Percentiles rank a stretch among this genome's conserved stretches.
Evolutionary conservation across 2,329 filamentous ascomycete genomes (phyloP).

Genomic region (Bipolaris oryzae): DNA sequence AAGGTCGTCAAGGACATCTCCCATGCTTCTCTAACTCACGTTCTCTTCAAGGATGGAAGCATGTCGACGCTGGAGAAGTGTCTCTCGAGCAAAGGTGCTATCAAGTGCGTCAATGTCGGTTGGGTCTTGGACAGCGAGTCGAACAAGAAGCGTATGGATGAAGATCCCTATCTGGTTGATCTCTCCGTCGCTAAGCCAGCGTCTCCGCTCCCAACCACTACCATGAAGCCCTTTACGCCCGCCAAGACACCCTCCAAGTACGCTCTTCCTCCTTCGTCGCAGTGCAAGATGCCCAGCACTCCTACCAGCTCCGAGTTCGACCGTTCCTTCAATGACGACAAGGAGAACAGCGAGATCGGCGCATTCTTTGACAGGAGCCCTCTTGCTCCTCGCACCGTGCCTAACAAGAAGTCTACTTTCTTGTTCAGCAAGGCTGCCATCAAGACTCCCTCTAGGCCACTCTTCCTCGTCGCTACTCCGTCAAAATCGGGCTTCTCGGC

Average conservation of each 20-base stretch:
- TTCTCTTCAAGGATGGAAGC: slow-evolving; percentile 87
- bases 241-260: slow-evolving; percentile 40
- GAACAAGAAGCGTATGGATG: slow-evolving; percentile 43
- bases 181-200: slow-evolving; percentile 30
- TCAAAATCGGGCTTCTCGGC: slow-evolving; percentile 25
- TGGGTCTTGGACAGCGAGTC: slow-evolving; percentile 75
- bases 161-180: slow-evolving; percentile 41
- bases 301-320: slow-evolving; percentile 40
- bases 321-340: slow-evolving; percentile 35
- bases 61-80: slow-evolving; percentile 83
- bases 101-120: slow-evolving; percentile 84
- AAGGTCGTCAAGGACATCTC: slow-evolving; percentile 71
- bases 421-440: slow-evolving; percentile 51
- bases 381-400: slow-evolving; percentile 49
- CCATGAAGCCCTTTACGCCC: slow-evolving; percentile 36
- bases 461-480: slow-evolving; percentile 33
- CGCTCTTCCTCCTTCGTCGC: slow-evolving; percentile 28
- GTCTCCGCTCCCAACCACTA: slow-evolving; percentile 27
- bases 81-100: slow-evolving; percentile 70
- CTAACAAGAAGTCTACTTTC: slow-evolving; percentile 33
- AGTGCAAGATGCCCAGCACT: slow-evolving; percentile 33
- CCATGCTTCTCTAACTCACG: slow-evolving; percentile 81
- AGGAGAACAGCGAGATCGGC: slow-evolving; percentile 48
- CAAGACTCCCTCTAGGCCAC: slow-evolving; percentile 61
- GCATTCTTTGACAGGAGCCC: slow-evolving; percentile 47